These are phyloP conservation scores for Sugiyamaella americana DNA, from an alignment of 805 yeast species.

Conservation along the genomic window DNA sequence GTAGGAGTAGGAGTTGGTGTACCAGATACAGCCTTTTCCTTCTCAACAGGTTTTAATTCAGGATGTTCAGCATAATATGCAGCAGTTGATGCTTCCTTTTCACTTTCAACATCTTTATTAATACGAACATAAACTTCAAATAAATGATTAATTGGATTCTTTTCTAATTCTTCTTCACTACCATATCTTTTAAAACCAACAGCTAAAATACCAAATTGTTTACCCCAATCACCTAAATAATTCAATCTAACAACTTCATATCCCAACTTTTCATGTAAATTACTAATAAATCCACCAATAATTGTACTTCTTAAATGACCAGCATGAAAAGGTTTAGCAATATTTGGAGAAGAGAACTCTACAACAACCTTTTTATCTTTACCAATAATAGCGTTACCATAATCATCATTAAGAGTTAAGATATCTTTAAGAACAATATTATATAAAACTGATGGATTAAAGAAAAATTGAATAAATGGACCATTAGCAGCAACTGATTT, in stretches of 20 bases:
- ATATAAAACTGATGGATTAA: constrained; percentile 59
- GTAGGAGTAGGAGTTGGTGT: constrained; percentile 27
- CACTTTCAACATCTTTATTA: constrained; percentile 66
- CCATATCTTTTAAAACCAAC: constrained; percentile 89
- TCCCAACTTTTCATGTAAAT: constrained; percentile 83
- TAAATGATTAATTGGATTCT: constrained; percentile 88
- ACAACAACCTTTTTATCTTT: constrained; percentile 62
- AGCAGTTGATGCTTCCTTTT: constrained; percentile 43
- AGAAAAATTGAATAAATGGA: constrained; percentile 85
- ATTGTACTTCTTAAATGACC: constrained; percentile 97
- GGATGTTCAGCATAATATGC: constrained; percentile 32
- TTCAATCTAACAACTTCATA: constrained; percentile 91
- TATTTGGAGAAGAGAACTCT: constrained; percentile 96
- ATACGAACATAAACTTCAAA: constrained; percentile 89
- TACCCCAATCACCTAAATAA: constrained; percentile 99
- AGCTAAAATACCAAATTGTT: constrained; percentile 94
- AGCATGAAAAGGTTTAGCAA: constrained; percentile 99
- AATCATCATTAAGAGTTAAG: constrained; percentile 50
- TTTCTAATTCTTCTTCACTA: constrained; percentile 56
- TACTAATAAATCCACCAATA: constrained; percentile 91
- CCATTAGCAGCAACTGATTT: constrained; percentile 75
- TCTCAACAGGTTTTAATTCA: neutral
- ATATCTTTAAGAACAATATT: constrained; percentile 65
- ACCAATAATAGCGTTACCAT: constrained; percentile 74
- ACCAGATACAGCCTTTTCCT: constrained; percentile 10